phyloP scores from a whole-genome alignment of 1,139 yeast species.

The Tardiomyces blankii region DNA sequence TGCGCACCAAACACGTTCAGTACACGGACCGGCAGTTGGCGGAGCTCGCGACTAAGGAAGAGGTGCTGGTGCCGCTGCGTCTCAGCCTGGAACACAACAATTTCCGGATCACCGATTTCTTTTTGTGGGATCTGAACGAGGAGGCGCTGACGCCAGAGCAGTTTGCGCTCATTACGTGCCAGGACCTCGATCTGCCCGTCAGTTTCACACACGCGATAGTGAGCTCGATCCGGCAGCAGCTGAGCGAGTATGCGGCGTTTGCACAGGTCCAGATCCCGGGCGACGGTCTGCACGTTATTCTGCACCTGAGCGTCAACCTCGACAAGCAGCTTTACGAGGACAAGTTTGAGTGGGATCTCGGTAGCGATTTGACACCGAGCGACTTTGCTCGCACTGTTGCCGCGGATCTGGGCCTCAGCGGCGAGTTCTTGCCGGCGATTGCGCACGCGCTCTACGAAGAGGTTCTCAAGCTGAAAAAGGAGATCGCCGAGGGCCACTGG shows the following conservation, averaged over 20 bases:
- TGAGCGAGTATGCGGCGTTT: conserved; percentile 60
- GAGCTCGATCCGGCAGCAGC: conserved; percentile 63
- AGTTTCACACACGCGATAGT: conserved; percentile 54
- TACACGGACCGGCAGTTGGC: conserved; percentile 25
- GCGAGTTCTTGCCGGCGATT: conserved; percentile 86
- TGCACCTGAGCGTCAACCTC: conserved; percentile 72
- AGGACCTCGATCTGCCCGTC: conserved; percentile 70
- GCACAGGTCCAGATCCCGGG: conserved; percentile 53
- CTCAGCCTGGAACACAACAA: conserved; percentile 62
- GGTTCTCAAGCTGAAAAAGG: conserved; percentile 64
- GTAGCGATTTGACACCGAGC: conserved; percentile 66
- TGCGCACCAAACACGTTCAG: conserved; percentile 20
- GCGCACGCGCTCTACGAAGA: conserved; percentile 82
- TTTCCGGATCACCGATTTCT: conserved; percentile 56
- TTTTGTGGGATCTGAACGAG: conserved; percentile 87
- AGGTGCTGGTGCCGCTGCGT: conserved; percentile 64
- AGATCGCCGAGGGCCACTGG: conserved; percentile 68
- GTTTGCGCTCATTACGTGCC: conserved; percentile 69
- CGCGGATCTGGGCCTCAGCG: conserved; percentile 68
- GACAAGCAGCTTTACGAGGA: conserved; percentile 83
- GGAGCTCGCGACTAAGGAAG: conserved; percentile 27
- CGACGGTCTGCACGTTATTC: conserved; percentile 65
- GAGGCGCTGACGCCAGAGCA: conserved; percentile 64
- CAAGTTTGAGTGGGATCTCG: conserved; percentile 88
- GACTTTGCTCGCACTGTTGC: conserved; percentile 73